A percentile compares a stretch with the other conserved stretches of the same genome.
phyloP scores from a whole-genome alignment of 2,329 filamentous ascomycete genomes.

The Hortaea sp. region DNA sequence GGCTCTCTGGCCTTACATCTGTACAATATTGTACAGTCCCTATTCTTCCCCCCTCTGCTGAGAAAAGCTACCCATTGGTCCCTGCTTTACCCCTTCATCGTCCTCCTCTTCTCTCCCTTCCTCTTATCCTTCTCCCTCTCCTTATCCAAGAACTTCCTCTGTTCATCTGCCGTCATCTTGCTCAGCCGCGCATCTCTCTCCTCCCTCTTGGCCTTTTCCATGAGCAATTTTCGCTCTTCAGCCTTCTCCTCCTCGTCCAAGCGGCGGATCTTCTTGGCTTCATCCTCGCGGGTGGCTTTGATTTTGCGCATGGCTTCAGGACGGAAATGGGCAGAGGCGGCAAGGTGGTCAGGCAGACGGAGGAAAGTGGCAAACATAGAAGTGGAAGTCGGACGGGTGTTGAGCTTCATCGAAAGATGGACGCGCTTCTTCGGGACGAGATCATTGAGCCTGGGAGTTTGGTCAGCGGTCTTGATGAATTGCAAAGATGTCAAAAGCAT shows the following conservation, averaged over 20 bases:
- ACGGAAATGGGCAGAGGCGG: slow-evolving; percentile 70
- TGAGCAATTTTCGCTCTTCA: slow-evolving; percentile 45
- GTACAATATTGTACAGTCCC: too few species aligned
- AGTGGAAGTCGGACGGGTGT: slow-evolving; percentile 47
- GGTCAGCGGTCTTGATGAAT: background rate
- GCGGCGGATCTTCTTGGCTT: slow-evolving; percentile 69
- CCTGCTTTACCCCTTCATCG: slow-evolving; percentile 22
- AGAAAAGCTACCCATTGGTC: too few species aligned
- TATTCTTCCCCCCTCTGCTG: too few species aligned
- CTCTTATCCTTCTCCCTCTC: slow-evolving; percentile 67
- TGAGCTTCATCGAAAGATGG: slow-evolving; percentile 60
- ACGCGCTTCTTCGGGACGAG: slow-evolving; percentile 77
- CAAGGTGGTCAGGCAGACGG: slow-evolving; percentile 74
- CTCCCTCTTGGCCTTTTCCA: slow-evolving; percentile 63
- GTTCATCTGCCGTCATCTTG: slow-evolving; percentile 52
- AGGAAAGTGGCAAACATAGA: slow-evolving; percentile 71
- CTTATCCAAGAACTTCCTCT: slow-evolving; percentile 56
- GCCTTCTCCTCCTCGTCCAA: slow-evolving; percentile 61
- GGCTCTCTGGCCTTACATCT: too few species aligned
- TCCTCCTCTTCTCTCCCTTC: slow-evolving; percentile 55
- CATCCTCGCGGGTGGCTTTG: slow-evolving; percentile 66
- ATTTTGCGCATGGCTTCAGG: slow-evolving; percentile 80
- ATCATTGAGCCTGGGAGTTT: slow-evolving; percentile 60
- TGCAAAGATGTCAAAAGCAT: background rate
- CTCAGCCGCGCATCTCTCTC: slow-evolving; percentile 63